Percentiles rank a stretch among this genome's conserved stretches.
Conservation (phyloP, 208 protist species). For the Leishmania martiniquensis region DNA sequence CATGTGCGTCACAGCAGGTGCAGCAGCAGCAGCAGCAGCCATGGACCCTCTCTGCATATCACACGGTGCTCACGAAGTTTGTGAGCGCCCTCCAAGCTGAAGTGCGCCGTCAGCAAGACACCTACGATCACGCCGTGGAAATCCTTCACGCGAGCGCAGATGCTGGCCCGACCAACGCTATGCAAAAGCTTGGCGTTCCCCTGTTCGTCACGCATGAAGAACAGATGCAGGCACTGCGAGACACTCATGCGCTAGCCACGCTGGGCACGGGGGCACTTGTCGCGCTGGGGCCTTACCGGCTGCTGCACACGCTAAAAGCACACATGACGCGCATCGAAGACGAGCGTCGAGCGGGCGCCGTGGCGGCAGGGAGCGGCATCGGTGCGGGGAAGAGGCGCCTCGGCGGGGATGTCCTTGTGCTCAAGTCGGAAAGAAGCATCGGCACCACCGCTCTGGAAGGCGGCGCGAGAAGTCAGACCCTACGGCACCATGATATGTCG, state of each 20-base stretch:
- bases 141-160: constrained; percentile 7
- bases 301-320: constrained; percentile 12
- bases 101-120: constrained; percentile 49
- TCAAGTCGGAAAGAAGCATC: not conserved
- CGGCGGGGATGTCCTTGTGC: not conserved
- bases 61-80: constrained; percentile 15
- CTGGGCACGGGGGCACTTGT: constrained; percentile 10
- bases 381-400: not conserved
- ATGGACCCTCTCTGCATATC: constrained; percentile 29
- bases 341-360: constrained; percentile 21
- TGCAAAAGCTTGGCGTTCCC: constrained; percentile 4
- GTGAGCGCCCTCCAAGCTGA: constrained; percentile 22
- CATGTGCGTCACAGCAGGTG: not conserved
- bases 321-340: constrained; percentile 26
- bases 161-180: not conserved
- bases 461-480: not conserved
- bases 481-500: not conserved
- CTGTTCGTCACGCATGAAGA: constrained; percentile 11
- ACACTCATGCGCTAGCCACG: constrained; percentile 5
- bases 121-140: constrained; percentile 25
- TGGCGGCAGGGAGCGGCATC: constrained; percentile 20
- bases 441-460: not conserved
- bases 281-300: constrained; percentile 16
- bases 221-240: constrained; percentile 3
- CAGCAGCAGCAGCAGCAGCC: constrained; percentile 9